Base-by-base conservation (phyloP, 306 rosid genomes). In the Clitoria ternatea region DNA sequence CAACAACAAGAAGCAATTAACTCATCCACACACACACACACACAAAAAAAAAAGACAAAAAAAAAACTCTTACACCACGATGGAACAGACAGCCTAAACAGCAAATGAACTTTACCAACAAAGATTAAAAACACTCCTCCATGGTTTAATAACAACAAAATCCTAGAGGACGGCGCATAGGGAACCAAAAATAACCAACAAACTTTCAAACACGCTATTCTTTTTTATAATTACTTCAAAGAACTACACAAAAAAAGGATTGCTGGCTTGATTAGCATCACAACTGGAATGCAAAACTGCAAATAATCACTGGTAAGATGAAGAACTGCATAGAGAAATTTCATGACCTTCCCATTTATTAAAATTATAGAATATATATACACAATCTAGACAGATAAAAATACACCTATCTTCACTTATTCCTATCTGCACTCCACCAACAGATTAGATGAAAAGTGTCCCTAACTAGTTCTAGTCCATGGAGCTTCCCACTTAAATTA, bases 341-440 rank as follows among this genome's bases (percentile, higher is more conserved):
- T 66, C 57, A 71, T 29, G 50, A 60, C 22, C 61, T 53, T 48
- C 77, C 45, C 61, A 71, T 77, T 79, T 73, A 85, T 77, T 27
- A 62, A 57, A 62, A 45, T 39, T 12, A 74, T 70, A 24, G 62
- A 57, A 40, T 35, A 64, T 43, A 7, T 50, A 77, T 57, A 61
- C 52, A 69, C 37, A 33, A 62, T 80, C 77, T 66, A 71, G 23
- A 48, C 24, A 69, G 17, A 50, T 66, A 2, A 60, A 69, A 56
- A 24, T 35, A 72, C 57, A 30, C 69, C 59, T 61, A 35, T 49
- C 73, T 69, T 67, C 10, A 49, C 80, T 57, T 59, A n/a, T 43
- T 48, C 36, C 61, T 73, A 70, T 64, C 29, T 61, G 27, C 19
- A 7, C 18, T 56, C 39, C 15, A 4, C 59, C 54, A 37, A 50